A percentile compares a stretch with the other conserved stretches of the same genome.
Evolutionary conservation across 129 eudicot genomes (phyloP).

Genomic region (Escallonia herrerae): DNA sequence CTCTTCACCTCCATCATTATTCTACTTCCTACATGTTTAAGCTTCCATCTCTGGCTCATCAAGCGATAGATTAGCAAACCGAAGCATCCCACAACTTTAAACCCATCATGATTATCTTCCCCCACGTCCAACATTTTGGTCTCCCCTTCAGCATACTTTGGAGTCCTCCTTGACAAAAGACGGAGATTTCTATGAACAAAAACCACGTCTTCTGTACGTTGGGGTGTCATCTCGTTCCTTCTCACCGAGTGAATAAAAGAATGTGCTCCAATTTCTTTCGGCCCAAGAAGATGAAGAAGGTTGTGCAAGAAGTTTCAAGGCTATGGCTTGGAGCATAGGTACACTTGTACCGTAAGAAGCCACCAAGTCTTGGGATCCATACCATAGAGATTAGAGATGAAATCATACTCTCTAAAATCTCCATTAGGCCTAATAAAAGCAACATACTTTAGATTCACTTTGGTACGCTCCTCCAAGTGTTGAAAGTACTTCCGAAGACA

Average conservation of each 20-base stretch:
- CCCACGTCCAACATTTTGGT: conserved; percentile 16
- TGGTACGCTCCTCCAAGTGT: no score
- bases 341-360: conserved; percentile 5
- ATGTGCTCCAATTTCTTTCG: conserved; percentile 26
- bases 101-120: conserved; percentile 9
- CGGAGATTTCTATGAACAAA: conserved; percentile 14
- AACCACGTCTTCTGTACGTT: conserved; percentile 6
- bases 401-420: no score
- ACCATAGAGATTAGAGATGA: neutral
- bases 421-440: no score
- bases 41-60: no score
- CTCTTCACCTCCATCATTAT: no score
- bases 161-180: conserved; percentile 10
- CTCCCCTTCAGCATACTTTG: neutral
- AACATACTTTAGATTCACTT: no score
- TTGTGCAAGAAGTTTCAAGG: conserved; percentile 18
- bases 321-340: conserved; percentile 15
- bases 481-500: no score
- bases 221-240: conserved; percentile 9
- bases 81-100: conserved; percentile 4
- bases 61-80: no score
- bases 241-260: conserved; percentile 16
- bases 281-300: conserved; percentile 26
- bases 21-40: no score
- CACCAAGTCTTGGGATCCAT: conserved; percentile 21